Percentiles rank a stretch among this genome's conserved stretches.
phyloP scores from a whole-genome alignment of 352 stramenopile genomes.

The Globisporangium carolinianum region DNA sequence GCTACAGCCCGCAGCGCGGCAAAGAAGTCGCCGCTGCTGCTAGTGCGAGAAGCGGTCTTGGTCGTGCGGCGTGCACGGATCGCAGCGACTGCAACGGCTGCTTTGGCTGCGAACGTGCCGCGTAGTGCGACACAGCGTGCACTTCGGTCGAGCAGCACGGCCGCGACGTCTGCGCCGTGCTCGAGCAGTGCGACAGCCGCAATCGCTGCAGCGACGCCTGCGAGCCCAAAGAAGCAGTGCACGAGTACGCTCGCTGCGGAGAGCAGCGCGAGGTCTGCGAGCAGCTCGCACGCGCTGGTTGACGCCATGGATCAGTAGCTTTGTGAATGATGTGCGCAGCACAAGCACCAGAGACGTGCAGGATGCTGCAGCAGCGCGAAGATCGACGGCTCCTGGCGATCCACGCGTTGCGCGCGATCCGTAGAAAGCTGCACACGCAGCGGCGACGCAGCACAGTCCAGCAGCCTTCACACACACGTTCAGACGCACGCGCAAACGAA shows the following conservation, averaged over 20 bases:
- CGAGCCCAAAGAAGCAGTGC: slow-evolving; percentile 57
- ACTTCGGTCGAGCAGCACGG: neutral
- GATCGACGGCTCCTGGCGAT: too few species aligned
- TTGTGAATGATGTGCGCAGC: too few species aligned
- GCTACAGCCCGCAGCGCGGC: neutral
- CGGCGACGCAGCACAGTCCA: too few species aligned
- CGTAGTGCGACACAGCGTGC: neutral
- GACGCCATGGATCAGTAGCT: too few species aligned
- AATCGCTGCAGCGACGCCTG: slow-evolving; percentile 35
- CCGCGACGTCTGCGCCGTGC: slow-evolving; percentile 20
- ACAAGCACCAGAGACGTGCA: too few species aligned
- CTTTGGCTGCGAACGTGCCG: slow-evolving; percentile 5
- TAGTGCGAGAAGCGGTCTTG: neutral
- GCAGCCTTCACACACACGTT: too few species aligned
- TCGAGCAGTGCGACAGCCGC: slow-evolving; percentile 30
- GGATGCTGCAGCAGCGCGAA: too few species aligned
- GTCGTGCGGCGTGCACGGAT: slow-evolving; percentile 2
- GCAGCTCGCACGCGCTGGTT: slow-evolving; percentile 18
- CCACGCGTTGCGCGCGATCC: too few species aligned
- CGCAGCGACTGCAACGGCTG: neutral
- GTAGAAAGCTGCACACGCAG: too few species aligned
- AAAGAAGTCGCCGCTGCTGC: neutral
- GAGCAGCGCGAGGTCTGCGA: slow-evolving; percentile 53
- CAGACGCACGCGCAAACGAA: too few species aligned
- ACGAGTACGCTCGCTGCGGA: slow-evolving; percentile 48